Conservation (phyloP, 257 asterid genomes). For the Marsdenia floribunda region DNA sequence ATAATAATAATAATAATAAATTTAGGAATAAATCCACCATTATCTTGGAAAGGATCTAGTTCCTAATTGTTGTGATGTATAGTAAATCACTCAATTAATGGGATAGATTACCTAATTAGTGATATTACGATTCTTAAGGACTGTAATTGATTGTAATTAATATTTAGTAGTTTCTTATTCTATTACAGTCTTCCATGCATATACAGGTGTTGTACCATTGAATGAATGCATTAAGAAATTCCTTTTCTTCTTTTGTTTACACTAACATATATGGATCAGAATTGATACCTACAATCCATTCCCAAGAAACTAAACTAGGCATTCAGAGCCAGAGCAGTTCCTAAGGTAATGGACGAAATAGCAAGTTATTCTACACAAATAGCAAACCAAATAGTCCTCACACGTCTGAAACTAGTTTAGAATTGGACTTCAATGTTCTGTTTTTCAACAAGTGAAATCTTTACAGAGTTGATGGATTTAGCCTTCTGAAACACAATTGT, state of each 20-base stretch:
- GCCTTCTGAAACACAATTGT: neutral
- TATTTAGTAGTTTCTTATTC: too few relatives aligned
- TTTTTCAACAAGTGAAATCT: neutral
- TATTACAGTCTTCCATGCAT: too few relatives aligned
- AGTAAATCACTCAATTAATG: too few relatives aligned
- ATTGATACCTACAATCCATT: neutral
- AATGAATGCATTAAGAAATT: too few relatives aligned
- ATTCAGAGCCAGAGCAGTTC: neutral
- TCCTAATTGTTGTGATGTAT: too few relatives aligned
- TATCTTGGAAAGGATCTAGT: neutral
- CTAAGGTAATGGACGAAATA: neutral
- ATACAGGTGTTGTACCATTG: too few relatives aligned
- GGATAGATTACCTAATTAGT: too few relatives aligned
- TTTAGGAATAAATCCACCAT: too few relatives aligned
- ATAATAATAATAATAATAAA: too few relatives aligned
- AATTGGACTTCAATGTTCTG: neutral
- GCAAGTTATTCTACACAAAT: neutral
- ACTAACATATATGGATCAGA: neutral
- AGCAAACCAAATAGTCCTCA: neutral
- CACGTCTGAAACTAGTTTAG: neutral
- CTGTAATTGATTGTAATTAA: too few relatives aligned
- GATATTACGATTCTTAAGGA: too few relatives aligned
- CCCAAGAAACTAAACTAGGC: neutral
- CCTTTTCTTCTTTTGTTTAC: too few relatives aligned
- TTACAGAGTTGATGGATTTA: neutral